Percentiles rank a stretch among this genome's conserved stretches.
phyloP scores from a whole-genome alignment of 768 basidiomycete genomes.

The Leccinum variicolor region DNA sequence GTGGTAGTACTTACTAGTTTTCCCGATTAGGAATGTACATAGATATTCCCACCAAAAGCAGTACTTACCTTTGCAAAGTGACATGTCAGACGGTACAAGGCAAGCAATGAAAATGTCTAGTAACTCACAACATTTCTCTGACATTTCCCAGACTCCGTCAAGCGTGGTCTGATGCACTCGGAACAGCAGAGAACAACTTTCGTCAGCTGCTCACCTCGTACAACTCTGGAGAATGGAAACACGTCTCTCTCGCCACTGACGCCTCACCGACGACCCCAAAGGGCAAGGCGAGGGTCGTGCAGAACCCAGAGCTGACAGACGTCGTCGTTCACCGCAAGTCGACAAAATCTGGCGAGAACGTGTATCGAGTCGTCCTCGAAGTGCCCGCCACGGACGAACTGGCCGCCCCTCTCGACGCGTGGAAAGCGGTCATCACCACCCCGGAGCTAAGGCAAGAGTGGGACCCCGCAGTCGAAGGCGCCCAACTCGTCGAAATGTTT shows the following conservation, averaged over 20 bases:
- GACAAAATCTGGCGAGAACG: slow-evolving; percentile 66
- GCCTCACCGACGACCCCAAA: slow-evolving; percentile 46
- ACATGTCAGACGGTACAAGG: slow-evolving; percentile 64
- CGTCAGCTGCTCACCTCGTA: slow-evolving; percentile 72
- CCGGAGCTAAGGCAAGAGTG: slow-evolving; percentile 87
- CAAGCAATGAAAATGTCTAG: slow-evolving; percentile 21
- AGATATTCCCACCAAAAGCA: background rate
- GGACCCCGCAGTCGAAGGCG: slow-evolving; percentile 91
- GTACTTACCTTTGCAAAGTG: background rate
- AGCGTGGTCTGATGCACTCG: slow-evolving; percentile 77
- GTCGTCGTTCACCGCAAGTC: slow-evolving; percentile 76
- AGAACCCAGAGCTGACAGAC: slow-evolving; percentile 60
- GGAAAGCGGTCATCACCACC: slow-evolving; percentile 78
- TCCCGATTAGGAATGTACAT: background rate
- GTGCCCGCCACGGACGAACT: slow-evolving; percentile 57
- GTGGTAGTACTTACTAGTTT: background rate
- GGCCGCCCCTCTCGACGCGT: slow-evolving; percentile 63
- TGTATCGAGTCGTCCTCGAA: slow-evolving; percentile 82
- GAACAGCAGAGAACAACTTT: slow-evolving; percentile 73
- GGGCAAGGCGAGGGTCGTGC: slow-evolving; percentile 53
- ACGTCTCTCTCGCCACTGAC: slow-evolving; percentile 51
- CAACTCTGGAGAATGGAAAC: slow-evolving; percentile 75
- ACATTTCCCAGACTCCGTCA: slow-evolving; percentile 60
- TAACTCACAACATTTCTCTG: background rate
- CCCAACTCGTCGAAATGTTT: slow-evolving; percentile 79